A percentile compares a stretch with the other conserved stretches of the same genome.
Conservation (phyloP, 2,329 filamentous ascomycete species). For the Claviceps sp. region DNA sequence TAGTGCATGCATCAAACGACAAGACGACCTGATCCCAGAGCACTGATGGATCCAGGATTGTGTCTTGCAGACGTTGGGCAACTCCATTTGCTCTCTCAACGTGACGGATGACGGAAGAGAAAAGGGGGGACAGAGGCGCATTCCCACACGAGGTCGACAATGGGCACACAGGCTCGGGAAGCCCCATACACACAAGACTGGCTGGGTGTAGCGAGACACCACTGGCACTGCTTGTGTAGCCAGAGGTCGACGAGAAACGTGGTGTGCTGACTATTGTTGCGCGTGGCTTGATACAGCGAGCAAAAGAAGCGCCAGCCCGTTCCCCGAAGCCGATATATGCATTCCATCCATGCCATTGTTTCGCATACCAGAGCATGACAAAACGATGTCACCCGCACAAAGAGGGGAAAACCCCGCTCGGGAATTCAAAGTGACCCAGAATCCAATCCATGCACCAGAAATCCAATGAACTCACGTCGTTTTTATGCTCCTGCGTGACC, state of each 20-base stretch:
- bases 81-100: background rate
- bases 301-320: background rate
- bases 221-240: no score
- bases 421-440: background rate
- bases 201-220: no score
- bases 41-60: background rate
- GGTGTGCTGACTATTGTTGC: no score
- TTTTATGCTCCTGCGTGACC: background rate
- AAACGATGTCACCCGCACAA: conserved; percentile 4
- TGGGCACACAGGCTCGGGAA: background rate
- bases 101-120: background rate
- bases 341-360: conserved; percentile 4
- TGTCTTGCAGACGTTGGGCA: background rate
- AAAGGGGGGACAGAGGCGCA: background rate
- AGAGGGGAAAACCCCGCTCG: background rate
- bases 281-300: background rate
- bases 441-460: background rate
- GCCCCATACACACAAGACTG: background rate
- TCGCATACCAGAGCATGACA: conserved; percentile 3
- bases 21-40: background rate
- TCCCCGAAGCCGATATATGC: background rate
- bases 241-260: no score
- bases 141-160: background rate
- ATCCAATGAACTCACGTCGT: background rate
- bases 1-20: background rate